Conservation (phyloP, 2,329 filamentous ascomycete genomes). For the Scedosporium boydii region DNA sequence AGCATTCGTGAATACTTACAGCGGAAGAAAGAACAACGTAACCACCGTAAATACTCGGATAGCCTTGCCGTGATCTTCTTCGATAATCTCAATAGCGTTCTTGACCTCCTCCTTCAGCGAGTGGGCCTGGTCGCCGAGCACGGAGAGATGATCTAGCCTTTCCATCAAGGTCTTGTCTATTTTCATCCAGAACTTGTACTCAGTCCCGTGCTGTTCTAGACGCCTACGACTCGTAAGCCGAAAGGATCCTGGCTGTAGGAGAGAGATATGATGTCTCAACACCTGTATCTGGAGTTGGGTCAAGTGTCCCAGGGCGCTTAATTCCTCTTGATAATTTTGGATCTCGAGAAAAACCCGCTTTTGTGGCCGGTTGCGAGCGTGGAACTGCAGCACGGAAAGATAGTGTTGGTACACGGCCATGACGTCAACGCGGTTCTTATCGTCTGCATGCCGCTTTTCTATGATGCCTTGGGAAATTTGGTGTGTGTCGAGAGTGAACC, state of each 20-base stretch:
- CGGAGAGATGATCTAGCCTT: background rate
- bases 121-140: background rate
- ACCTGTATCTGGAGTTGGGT: slow-evolving; percentile 5
- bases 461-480: background rate
- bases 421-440: background rate
- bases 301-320: slow-evolving; percentile 10
- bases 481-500: background rate
- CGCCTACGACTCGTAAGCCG: background rate
- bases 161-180: background rate
- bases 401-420: background rate
- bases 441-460: background rate
- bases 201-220: background rate
- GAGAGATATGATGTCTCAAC: background rate
- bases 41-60: slow-evolving; percentile 29
- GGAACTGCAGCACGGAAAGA: slow-evolving; percentile 7
- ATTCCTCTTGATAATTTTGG: slow-evolving; percentile 12
- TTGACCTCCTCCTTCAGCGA: slow-evolving; percentile 14
- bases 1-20: slow-evolving; percentile 10
- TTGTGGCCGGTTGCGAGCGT: slow-evolving; percentile 10
- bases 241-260: background rate
- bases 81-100: slow-evolving; percentile 16
- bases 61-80: slow-evolving; percentile 20
- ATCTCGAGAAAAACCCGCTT: slow-evolving; percentile 12
- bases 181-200: background rate
- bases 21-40: slow-evolving; percentile 28